Conservation (phyloP, 371 early-diverging fungal species). For the Batkoa obscura region DNA sequence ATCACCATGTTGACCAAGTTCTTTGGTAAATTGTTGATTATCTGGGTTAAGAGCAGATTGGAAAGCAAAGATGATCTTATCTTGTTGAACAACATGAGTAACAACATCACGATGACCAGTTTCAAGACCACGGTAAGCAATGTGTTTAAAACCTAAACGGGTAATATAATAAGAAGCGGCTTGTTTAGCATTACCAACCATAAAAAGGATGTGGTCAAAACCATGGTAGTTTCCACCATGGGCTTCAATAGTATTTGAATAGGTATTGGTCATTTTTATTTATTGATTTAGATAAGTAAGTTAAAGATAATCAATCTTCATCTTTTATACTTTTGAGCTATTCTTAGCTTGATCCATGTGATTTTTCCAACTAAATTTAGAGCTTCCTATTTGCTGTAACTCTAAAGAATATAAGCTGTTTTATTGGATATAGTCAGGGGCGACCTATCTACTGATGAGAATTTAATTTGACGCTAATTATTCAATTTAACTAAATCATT, state of each 20-base stretch:
- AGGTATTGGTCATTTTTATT: background rate
- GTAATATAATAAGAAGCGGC: slow-evolving; percentile 82
- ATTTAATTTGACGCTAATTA: too few relatives aligned
- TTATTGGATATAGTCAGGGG: too few relatives aligned
- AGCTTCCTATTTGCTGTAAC: too few relatives aligned
- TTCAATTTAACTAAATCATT: too few relatives aligned
- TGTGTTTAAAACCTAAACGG: slow-evolving; percentile 74
- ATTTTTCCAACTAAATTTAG: too few relatives aligned
- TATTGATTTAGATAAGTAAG: too few relatives aligned
- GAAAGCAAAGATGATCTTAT: slow-evolving; percentile 69
- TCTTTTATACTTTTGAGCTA: too few relatives aligned
- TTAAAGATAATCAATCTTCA: too few relatives aligned
- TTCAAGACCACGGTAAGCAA: slow-evolving; percentile 90
- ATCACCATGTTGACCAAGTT: slow-evolving; percentile 74
- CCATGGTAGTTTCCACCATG: slow-evolving; percentile 13
- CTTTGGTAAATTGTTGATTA: slow-evolving; percentile 44
- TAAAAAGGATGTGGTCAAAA: slow-evolving; percentile 60
- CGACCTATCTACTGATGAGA: too few relatives aligned
- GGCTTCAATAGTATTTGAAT: background rate
- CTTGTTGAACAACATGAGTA: slow-evolving; percentile 70
- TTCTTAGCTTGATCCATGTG: too few relatives aligned
- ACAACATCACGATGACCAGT: slow-evolving; percentile 76
- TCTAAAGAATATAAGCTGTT: too few relatives aligned
- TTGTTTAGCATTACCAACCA: slow-evolving; percentile 87
- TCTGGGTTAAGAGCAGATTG: slow-evolving; percentile 76